Conservation (phyloP, 176 grass and related monocot species). For the Avena eriantha region DNA sequence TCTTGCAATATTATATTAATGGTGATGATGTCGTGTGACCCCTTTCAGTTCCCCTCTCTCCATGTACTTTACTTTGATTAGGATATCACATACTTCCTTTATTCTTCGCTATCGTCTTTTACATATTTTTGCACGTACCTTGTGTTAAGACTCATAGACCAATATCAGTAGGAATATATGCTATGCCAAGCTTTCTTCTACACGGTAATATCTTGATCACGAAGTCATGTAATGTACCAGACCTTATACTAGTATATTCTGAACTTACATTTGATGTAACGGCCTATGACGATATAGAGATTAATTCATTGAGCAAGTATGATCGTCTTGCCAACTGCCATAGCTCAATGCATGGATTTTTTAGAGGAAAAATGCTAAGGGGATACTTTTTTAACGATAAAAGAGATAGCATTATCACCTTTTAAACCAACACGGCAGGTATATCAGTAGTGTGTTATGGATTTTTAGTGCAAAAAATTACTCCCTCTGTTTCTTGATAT, state of each 20-base stretch:
- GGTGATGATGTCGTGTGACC: neutral
- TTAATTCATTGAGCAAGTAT: neutral
- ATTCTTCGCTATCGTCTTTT: neutral
- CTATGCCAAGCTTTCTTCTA: neutral
- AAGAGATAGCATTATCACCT: neutral
- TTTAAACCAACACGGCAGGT: neutral
- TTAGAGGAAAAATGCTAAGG: neutral
- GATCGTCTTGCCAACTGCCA: neutral
- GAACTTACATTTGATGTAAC: neutral
- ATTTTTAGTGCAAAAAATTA: conserved; percentile 10
- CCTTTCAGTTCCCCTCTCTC: neutral
- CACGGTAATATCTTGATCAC: neutral
- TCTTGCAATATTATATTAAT: neutral
- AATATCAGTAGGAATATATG: neutral
- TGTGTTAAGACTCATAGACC: neutral
- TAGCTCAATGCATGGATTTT: neutral
- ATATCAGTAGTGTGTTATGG: neutral
- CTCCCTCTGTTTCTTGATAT: too few relatives aligned
- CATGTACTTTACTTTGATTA: conserved; percentile 4
- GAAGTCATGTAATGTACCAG: neutral
- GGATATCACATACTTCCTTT: neutral
- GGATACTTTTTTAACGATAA: neutral
- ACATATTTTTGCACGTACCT: neutral
- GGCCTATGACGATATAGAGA: neutral
- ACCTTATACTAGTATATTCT: conserved; percentile 4